These are phyloP conservation scores for Polyporus arcularius DNA, from an alignment of 768 basidiomycete species.

Conservation along the genomic window DNA sequence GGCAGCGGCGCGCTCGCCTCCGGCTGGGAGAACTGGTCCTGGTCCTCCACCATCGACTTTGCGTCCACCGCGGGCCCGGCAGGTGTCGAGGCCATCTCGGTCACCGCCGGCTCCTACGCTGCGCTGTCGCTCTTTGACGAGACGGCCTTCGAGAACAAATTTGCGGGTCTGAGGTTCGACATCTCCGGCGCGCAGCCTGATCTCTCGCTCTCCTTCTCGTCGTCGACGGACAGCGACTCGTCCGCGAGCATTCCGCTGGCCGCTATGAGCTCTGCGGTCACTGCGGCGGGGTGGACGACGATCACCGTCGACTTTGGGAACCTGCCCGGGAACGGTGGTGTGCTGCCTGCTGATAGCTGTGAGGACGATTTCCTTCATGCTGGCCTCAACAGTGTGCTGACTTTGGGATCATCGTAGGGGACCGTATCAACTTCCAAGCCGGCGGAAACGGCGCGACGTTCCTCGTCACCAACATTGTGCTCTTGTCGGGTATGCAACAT, in stretches of 20 bases:
- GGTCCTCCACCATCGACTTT: constrained; percentile 6
- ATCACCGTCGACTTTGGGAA: constrained; percentile 49
- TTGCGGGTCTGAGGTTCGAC: constrained; percentile 52
- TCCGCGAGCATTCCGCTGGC: constrained; percentile 45
- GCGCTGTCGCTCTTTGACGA: constrained; percentile 51
- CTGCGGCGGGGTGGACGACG: constrained; percentile 41
- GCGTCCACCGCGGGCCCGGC: neutral
- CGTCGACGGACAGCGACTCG: constrained; percentile 38
- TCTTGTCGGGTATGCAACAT: constrained; percentile 36
- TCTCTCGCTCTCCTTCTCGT: constrained; percentile 42
- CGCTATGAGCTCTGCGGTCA: constrained; percentile 41
- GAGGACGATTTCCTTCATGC: neutral
- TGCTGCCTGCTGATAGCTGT: constrained; percentile 29
- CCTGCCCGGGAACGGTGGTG: constrained; percentile 43
- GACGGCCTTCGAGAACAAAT: constrained; percentile 39
- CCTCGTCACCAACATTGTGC: constrained; percentile 51
- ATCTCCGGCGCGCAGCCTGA: constrained; percentile 51
- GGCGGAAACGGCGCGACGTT: constrained; percentile 49
- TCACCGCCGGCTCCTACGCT: constrained; percentile 43
- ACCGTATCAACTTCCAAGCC: constrained; percentile 52
- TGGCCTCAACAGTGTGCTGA: too few relatives aligned
- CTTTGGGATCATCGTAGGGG: constrained; percentile 33
- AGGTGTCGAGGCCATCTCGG: constrained; percentile 34
- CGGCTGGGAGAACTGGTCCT: constrained; percentile 9
- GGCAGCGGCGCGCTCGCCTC: neutral